Percentiles rank a stretch among this genome's conserved stretches.
Conservation (phyloP, 2,329 filamentous ascomycete genomes). For the Nannizzia gypsea region DNA sequence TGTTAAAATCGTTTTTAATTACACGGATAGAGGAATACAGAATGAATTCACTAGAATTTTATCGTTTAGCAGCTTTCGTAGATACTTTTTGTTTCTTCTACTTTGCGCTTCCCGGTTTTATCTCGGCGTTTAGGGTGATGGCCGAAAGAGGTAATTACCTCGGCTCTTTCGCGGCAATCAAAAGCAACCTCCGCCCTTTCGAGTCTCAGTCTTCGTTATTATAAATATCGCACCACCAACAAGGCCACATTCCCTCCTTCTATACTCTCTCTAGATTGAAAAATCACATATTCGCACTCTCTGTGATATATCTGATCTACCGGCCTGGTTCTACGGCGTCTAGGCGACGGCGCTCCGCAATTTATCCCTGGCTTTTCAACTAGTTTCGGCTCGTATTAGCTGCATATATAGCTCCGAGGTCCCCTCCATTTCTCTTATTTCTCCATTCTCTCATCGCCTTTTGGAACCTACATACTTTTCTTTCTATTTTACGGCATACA, state of each 20-base stretch:
- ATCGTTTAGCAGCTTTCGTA: neutral
- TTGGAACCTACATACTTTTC: neutral
- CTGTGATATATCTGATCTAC: neutral
- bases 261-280: neutral
- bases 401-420: slow-evolving; percentile 5
- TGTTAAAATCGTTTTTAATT: neutral
- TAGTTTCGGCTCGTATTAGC: slow-evolving; percentile 1
- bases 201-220: neutral
- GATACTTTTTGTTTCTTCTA: neutral
- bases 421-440: neutral
- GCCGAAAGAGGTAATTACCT: slow-evolving; percentile 4
- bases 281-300: neutral
- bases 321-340: neutral
- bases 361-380: neutral
- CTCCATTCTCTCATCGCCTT: neutral
- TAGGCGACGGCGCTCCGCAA: neutral
- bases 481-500: neutral
- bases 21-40: slow-evolving; percentile 3
- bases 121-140: neutral
- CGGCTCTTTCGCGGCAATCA: slow-evolving; percentile 3
- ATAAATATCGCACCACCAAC: neutral
- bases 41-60: slow-evolving; percentile 1
- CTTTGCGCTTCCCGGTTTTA: neutral
- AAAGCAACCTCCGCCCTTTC: neutral
- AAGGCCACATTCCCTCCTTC: neutral